Conservation (phyloP, 2,329 filamentous ascomycete genomes). For the Intubia oerlemansii region DNA sequence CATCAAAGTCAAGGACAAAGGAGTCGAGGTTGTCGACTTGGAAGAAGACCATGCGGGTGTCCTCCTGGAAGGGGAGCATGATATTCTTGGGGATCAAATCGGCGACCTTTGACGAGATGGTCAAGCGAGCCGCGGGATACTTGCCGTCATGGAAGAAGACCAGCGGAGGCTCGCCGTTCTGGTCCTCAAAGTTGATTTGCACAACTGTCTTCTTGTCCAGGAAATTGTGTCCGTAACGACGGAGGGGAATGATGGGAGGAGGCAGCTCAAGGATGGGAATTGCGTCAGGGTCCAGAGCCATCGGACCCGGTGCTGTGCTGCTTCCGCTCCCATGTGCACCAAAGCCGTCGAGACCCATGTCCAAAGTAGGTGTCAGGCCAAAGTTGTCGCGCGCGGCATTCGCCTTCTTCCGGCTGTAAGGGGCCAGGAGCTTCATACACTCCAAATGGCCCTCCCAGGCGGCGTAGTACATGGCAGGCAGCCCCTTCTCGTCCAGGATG, state of each 20-base stretch:
- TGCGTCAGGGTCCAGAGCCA: constrained; percentile 60
- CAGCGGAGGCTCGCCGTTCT: constrained; percentile 51
- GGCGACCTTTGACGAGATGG: constrained; percentile 88
- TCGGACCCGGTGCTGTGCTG: constrained; percentile 31
- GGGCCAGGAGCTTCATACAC: constrained; percentile 74
- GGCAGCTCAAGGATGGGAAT: constrained; percentile 85
- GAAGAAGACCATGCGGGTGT: constrained; percentile 82
- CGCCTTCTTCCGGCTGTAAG: constrained; percentile 21
- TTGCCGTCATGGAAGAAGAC: constrained; percentile 95
- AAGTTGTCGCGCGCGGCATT: constrained; percentile 19
- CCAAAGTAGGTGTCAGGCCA: constrained; percentile 14
- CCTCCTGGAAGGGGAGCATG: constrained; percentile 87
- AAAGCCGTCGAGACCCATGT: constrained; percentile 1
- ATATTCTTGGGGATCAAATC: constrained; percentile 94
- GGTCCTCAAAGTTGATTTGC: constrained; percentile 75
- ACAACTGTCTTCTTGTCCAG: constrained; percentile 93
- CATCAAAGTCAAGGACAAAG: constrained; percentile 91
- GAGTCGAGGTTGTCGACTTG: constrained; percentile 85
- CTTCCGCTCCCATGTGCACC: constrained; percentile 21
- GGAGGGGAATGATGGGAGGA: constrained; percentile 84
- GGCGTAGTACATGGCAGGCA: constrained; percentile 94
- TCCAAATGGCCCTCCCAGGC: constrained; percentile 93
- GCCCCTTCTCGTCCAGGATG: constrained; percentile 73
- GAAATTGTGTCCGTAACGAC: constrained; percentile 95
- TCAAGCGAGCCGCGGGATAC: constrained; percentile 83